phyloP scores from a whole-genome alignment of 2,329 filamentous ascomycete species.

The Coccinonectria pachysandricola region DNA sequence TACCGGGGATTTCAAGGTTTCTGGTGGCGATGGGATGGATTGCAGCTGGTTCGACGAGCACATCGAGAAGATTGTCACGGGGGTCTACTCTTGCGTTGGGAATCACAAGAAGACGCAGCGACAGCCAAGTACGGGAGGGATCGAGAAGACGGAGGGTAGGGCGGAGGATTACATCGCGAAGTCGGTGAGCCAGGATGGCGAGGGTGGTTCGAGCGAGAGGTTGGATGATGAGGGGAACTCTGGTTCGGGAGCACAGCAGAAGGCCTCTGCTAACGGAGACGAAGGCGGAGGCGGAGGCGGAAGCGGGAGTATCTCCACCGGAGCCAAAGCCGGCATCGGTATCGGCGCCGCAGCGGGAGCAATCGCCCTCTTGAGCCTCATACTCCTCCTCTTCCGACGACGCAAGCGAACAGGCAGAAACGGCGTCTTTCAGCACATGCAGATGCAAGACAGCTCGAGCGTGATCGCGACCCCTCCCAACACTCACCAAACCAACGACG shows the following conservation, averaged over 20 bases:
- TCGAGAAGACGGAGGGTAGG: constrained; percentile 17
- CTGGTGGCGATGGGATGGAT: constrained; percentile 17
- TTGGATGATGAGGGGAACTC: too few relatives aligned
- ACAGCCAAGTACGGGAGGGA: constrained; percentile 17
- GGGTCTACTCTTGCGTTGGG: constrained; percentile 16
- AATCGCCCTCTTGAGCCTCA: constrained; percentile 4
- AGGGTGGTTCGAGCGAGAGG: constrained; percentile 4
- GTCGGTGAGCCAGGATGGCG: constrained; percentile 3
- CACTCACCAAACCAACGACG: too few relatives aligned
- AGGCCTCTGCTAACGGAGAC: constrained; percentile 1
- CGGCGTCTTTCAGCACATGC: too few relatives aligned
- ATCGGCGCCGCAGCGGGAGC: constrained; percentile 8
- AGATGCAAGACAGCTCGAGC: too few relatives aligned
- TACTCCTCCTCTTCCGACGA: constrained; percentile 12
- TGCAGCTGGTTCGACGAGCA: constrained; percentile 22
- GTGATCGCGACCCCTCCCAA: too few relatives aligned
- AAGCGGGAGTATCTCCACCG: constrained; percentile 12
- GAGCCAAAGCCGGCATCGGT: constrained; percentile 15
- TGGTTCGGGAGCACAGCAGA: too few relatives aligned
- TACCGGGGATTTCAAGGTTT: constrained; percentile 17
- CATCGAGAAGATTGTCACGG: constrained; percentile 15
- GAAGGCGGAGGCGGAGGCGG: constrained; percentile 4
- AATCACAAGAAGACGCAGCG: constrained; percentile 16
- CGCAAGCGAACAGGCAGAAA: too few relatives aligned
- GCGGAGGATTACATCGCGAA: constrained; percentile 14